phyloP scores from a whole-genome alignment of 2,329 filamentous ascomycete species.

The Colletotrichum sp. region DNA sequence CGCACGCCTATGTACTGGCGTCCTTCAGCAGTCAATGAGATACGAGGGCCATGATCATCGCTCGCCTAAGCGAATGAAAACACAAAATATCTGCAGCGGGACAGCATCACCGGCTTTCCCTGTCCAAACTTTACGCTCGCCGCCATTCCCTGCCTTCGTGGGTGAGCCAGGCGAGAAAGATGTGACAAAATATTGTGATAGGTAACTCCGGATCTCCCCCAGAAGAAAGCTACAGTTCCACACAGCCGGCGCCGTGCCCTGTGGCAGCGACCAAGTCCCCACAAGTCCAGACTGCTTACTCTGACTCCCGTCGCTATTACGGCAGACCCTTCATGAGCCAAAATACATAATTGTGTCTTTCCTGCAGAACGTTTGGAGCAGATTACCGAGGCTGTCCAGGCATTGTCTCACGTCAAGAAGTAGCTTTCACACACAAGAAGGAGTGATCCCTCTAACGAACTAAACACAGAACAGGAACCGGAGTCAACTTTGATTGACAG shows the following conservation, averaged over 20 bases:
- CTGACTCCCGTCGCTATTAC: background rate
- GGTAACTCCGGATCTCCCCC: background rate
- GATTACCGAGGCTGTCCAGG: too few species aligned
- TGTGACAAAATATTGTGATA: background rate
- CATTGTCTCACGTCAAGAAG: too few species aligned
- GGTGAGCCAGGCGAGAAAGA: background rate
- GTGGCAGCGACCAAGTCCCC: background rate
- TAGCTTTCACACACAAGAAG: too few species aligned
- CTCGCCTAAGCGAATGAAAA: background rate
- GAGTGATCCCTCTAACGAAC: too few species aligned
- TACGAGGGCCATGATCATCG: background rate
- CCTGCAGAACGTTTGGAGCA: background rate
- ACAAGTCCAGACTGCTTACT: background rate
- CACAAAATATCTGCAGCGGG: background rate
- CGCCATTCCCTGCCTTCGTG: background rate
- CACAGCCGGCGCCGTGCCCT: background rate
- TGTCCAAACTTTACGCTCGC: background rate
- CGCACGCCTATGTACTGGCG: too few species aligned
- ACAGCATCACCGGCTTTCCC: background rate
- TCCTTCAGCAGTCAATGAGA: too few species aligned
- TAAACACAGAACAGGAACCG: too few species aligned
- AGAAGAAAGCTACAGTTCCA: background rate
- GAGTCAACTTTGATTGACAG: too few species aligned
- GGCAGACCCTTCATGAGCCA: background rate
- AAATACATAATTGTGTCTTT: background rate